Conservation (phyloP, 768 basidiomycete genomes). For the Suillus discolor region DNA sequence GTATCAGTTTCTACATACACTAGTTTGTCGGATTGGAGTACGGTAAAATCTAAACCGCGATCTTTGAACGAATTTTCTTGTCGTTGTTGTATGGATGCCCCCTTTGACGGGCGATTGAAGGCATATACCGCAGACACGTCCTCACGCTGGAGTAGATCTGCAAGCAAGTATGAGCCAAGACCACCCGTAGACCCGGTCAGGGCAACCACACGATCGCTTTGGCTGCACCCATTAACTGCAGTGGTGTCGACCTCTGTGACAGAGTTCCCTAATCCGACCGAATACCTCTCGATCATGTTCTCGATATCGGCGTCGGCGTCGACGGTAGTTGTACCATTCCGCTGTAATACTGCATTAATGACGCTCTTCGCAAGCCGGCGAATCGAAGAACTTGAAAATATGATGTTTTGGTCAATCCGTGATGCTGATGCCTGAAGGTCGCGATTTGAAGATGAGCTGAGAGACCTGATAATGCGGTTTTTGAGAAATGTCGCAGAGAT, state of each 20-base stretch:
- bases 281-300: conserved; percentile 44
- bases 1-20: conserved; percentile 38
- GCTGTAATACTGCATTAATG: conserved; percentile 10
- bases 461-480: conserved; percentile 20
- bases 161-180: conserved; percentile 40
- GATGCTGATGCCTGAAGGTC: conserved; percentile 28
- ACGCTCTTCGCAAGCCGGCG: conserved; percentile 32
- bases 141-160: conserved; percentile 24
- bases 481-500: conserved; percentile 33
- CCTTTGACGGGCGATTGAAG: conserved; percentile 31
- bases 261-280: conserved; percentile 16
- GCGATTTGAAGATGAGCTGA: conserved; percentile 32
- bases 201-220: conserved; percentile 27
- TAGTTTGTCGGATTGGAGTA: conserved; percentile 35
- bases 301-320: conserved; percentile 30
- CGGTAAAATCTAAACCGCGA: conserved; percentile 28
- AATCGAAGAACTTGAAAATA: conserved; percentile 44
- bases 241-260: conserved; percentile 13
- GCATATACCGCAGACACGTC: conserved; percentile 35
- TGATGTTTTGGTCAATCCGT: conserved; percentile 31
- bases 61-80: conserved; percentile 33
- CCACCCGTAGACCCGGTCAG: conserved; percentile 44
- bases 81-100: conserved; percentile 22
- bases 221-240: background rate
- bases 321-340: background rate